Evolutionary conservation across 2,329 filamentous ascomycete species (phyloP).

Genomic region (Tolypocladium guangdongense): DNA sequence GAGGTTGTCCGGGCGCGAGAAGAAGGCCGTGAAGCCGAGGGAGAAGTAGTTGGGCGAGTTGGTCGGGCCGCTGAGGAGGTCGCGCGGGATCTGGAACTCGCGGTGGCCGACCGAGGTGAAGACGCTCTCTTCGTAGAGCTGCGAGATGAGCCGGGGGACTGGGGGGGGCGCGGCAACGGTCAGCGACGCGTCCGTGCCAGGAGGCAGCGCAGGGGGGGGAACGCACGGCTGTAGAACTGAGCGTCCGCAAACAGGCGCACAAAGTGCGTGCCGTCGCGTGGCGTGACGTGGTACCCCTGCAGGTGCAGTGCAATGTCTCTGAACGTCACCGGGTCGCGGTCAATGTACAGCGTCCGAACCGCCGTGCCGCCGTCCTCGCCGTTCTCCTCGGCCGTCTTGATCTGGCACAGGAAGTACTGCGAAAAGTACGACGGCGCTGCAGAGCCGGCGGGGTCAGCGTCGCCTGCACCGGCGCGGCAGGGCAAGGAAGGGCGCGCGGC

Average conservation of each 20-base stretch:
- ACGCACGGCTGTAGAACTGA: conserved; percentile 77
- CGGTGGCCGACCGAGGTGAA: conserved; percentile 82
- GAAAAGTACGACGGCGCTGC: conserved; percentile 93
- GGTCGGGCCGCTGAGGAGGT: conserved; percentile 73
- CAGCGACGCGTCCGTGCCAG: not conserved
- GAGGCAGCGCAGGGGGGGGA: not conserved
- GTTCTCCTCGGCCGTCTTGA: conserved; percentile 51
- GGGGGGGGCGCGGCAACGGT: not conserved
- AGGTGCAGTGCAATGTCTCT: conserved; percentile 81
- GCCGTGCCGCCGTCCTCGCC: conserved; percentile 36
- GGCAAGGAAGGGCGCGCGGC: not conserved
- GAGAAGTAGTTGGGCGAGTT: conserved; percentile 96
- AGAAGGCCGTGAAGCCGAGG: conserved; percentile 80
- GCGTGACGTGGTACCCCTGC: conserved; percentile 81
- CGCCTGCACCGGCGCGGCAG: not conserved
- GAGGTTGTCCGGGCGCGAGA: conserved; percentile 65
- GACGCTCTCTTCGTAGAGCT: conserved; percentile 84
- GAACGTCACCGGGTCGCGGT: conserved; percentile 84
- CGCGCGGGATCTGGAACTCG: conserved; percentile 82
- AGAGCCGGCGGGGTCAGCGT: conserved; percentile 3
- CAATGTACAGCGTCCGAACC: conserved; percentile 83
- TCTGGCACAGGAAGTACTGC: conserved; percentile 79
- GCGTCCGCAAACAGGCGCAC: conserved; percentile 90
- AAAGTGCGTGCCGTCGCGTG: conserved; percentile 74
- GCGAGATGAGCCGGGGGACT: conserved; percentile 83